Evolutionary conservation across 164 flowering plant species (phyloP).

Genomic region (Magnolia kwangsiensis): DNA sequence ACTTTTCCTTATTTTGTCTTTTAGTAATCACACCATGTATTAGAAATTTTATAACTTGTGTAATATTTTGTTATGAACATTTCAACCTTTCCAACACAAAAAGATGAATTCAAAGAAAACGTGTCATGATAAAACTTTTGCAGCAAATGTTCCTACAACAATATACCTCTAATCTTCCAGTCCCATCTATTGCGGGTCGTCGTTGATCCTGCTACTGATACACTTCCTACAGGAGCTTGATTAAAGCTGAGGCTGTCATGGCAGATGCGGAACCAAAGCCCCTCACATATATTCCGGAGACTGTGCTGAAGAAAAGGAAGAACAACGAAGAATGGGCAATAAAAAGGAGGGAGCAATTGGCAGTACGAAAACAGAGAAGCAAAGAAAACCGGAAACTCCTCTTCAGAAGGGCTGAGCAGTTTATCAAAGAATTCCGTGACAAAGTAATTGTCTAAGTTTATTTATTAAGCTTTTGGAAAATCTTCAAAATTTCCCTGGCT

Average conservation of each 20-base stretch:
- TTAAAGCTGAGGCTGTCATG: conserved; percentile 17
- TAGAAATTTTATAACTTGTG: too few relatives aligned
- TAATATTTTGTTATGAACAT: too few relatives aligned
- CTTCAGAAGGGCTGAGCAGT: conserved; percentile 69
- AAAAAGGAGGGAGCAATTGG: conserved; percentile 47
- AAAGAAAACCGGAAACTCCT: conserved; percentile 33
- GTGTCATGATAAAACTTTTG: too few relatives aligned
- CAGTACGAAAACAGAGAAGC: conserved; percentile 37
- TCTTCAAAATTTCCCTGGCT: not conserved
- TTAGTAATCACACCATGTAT: too few relatives aligned
- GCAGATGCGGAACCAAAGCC: conserved; percentile 39
- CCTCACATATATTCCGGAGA: conserved; percentile 54
- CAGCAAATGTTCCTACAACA: too few relatives aligned
- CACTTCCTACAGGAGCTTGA: not conserved
- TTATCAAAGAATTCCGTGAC: conserved; percentile 47
- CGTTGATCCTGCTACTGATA: not conserved
- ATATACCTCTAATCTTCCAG: not conserved
- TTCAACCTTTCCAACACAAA: too few relatives aligned
- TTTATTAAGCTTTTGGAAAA: not conserved
- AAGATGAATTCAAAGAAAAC: too few relatives aligned
- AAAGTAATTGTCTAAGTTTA: conserved; percentile 29
- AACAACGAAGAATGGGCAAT: conserved; percentile 68
- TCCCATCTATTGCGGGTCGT: not conserved
- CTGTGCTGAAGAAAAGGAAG: conserved; percentile 72
- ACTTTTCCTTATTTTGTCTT: too few relatives aligned